Evolutionary conservation across 345 rosid genomes (phyloP).

Genomic region (Odontarrhena argentea): DNA sequence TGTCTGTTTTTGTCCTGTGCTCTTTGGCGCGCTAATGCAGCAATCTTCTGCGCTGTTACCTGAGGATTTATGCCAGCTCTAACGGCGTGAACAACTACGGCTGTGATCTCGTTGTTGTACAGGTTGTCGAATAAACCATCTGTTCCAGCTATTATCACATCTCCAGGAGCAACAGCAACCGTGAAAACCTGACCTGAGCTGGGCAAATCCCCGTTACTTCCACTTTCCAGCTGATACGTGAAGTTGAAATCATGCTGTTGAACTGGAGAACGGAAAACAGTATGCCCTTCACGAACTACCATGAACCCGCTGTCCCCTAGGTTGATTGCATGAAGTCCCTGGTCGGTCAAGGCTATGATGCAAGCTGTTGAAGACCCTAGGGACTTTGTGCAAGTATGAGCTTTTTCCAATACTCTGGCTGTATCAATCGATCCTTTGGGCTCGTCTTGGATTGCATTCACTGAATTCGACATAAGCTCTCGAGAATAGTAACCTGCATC

Average conservation of each 20-base stretch:
- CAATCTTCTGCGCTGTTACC: slow-evolving; percentile 95
- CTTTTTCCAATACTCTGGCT: slow-evolving; percentile 86
- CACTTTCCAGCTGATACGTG: slow-evolving; percentile 90
- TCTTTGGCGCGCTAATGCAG: slow-evolving; percentile 93
- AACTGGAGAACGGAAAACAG: slow-evolving; percentile 87
- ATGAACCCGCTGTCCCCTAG: slow-evolving; percentile 98
- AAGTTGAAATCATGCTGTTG: slow-evolving; percentile 97
- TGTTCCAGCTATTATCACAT: slow-evolving; percentile 85
- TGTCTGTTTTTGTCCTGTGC: slow-evolving; percentile 92
- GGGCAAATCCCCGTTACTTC: slow-evolving; percentile 84
- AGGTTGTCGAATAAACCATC: slow-evolving; percentile 96
- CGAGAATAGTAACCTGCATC: slow-evolving; percentile 84
- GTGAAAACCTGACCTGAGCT: slow-evolving; percentile 93
- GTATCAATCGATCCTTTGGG: slow-evolving; percentile 88
- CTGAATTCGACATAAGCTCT: slow-evolving; percentile 94
- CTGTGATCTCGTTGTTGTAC: slow-evolving; percentile 95
- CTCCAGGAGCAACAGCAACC: slow-evolving; percentile 88
- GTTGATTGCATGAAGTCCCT: slow-evolving; percentile 77
- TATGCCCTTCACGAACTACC: slow-evolving; percentile 94
- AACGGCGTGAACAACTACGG: slow-evolving; percentile 88
- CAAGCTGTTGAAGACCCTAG: slow-evolving; percentile 97
- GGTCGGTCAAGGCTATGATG: slow-evolving; percentile 84
- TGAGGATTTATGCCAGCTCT: slow-evolving; percentile 91
- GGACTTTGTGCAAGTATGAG: slow-evolving; percentile 85
- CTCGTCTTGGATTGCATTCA: slow-evolving; percentile 74